Evolutionary conservation across 371 early-diverging fungal species (phyloP).

Genomic region (Nosema granulosis): DNA sequence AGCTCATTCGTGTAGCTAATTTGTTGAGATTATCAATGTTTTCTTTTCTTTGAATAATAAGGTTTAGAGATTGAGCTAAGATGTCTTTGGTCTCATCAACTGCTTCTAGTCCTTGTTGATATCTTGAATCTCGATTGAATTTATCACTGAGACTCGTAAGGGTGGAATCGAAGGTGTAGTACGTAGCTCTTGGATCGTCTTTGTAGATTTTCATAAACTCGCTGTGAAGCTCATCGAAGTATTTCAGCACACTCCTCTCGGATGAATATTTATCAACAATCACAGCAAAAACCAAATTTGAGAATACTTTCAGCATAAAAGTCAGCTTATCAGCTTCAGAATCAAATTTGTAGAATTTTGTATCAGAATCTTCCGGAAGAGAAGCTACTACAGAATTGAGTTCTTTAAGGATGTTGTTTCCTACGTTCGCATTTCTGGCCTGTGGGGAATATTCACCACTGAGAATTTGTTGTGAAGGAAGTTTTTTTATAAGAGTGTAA

Average conservation of each 20-base stretch:
- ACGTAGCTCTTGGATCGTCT: slow-evolving; percentile 18
- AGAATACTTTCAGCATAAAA: neutral
- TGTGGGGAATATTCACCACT: slow-evolving; percentile 39
- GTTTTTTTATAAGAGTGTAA: slow-evolving; percentile 52
- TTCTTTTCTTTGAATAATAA: slow-evolving; percentile 51
- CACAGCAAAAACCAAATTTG: slow-evolving; percentile 15
- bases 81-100: slow-evolving; percentile 47
- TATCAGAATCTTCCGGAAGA: neutral
- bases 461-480: slow-evolving; percentile 42
- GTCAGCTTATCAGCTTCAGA: neutral
- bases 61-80: slow-evolving; percentile 56
- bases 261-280: slow-evolving; percentile 27
- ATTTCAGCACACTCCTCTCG: slow-evolving; percentile 20
- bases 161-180: slow-evolving; percentile 47
- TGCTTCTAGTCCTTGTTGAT: slow-evolving; percentile 15
- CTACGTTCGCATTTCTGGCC: slow-evolving; percentile 16
- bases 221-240: slow-evolving; percentile 26
- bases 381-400: slow-evolving; percentile 9
- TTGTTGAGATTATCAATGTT: slow-evolving; percentile 52
- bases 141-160: slow-evolving; percentile 34
- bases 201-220: neutral
- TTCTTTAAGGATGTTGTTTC: slow-evolving; percentile 46
- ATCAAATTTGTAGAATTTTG: slow-evolving; percentile 3
- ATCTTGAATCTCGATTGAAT: slow-evolving; percentile 48
- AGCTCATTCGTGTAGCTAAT: slow-evolving; percentile 38